Evolutionary conservation across 164 flowering plant species (phyloP).

Genomic region (Stephania japonica): DNA sequence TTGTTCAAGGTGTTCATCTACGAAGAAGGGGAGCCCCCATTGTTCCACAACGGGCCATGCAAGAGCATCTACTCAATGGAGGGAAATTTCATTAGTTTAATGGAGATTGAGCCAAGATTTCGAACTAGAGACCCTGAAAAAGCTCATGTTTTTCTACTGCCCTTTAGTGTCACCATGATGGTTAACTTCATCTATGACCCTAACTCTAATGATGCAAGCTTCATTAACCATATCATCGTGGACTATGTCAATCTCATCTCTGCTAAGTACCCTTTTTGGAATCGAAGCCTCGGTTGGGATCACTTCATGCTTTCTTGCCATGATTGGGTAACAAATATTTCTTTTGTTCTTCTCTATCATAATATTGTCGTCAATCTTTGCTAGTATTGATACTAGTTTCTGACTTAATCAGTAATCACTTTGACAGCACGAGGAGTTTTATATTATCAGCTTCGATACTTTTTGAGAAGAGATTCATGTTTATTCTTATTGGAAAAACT

Average conservation of each 20-base stretch:
- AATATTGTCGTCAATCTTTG: no score
- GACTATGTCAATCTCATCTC: slow-evolving; percentile 28
- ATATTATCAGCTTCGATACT: no score
- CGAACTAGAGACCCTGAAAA: slow-evolving; percentile 27
- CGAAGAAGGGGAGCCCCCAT: slow-evolving; percentile 57
- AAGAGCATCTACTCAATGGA: slow-evolving; percentile 56
- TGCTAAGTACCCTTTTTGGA: slow-evolving; percentile 39
- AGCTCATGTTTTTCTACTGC: slow-evolving; percentile 42
- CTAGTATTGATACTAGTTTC: no score
- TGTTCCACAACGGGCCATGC: slow-evolving; percentile 57
- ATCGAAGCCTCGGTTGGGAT: slow-evolving; percentile 40
- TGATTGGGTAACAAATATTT: neutral
- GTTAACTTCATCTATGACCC: slow-evolving; percentile 21
- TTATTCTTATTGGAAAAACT: no score
- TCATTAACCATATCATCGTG: slow-evolving; percentile 20
- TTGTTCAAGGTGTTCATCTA: slow-evolving; percentile 52
- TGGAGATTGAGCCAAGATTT: slow-evolving; percentile 34
- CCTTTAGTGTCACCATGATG: slow-evolving; percentile 39
- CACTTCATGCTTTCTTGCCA: slow-evolving; percentile 23
- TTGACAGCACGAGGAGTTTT: no score
- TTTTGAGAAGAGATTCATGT: no score
- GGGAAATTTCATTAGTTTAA: slow-evolving; percentile 48
- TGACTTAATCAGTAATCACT: no score
- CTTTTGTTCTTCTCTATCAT: no score
- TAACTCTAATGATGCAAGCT: slow-evolving; percentile 18